A percentile compares a stretch with the other conserved stretches of the same genome.
These are phyloP conservation scores for Jaltomata sinuosa DNA, from an alignment of 257 asterid species.

Conservation along the genomic window DNA sequence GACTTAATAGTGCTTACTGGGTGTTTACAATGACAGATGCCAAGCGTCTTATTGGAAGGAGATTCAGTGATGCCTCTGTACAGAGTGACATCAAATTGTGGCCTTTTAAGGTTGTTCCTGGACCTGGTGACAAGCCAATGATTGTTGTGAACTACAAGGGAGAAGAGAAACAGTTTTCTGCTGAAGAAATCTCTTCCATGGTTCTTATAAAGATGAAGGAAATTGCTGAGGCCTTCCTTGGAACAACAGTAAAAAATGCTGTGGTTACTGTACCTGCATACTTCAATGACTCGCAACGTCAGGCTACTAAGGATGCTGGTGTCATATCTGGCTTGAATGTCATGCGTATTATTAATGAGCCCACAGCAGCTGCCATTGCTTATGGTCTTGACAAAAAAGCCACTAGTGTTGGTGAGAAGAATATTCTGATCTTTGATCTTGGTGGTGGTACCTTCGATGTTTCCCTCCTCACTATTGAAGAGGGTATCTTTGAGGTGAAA, in stretches of 20 bases:
- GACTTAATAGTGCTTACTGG: not conserved
- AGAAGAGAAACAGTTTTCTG: conserved; percentile 8
- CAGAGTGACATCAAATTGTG: conserved; percentile 15
- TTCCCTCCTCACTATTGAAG: conserved; percentile 16
- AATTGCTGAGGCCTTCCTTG: conserved; percentile 11
- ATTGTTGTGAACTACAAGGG: conserved; percentile 11
- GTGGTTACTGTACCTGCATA: conserved; percentile 16
- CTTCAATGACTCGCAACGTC: conserved; percentile 10
- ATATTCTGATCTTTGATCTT: conserved; percentile 13
- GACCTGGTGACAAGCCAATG: conserved; percentile 12
- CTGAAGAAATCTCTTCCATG: conserved; percentile 19
- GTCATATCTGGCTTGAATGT: conserved; percentile 10
- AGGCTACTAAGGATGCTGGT: conserved; percentile 17
- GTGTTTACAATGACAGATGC: conserved; percentile 4
- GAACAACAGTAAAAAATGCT: conserved; percentile 9
- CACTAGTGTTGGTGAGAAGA: conserved; percentile 7
- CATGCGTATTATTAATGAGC: conserved; percentile 16
- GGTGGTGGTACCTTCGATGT: conserved; percentile 23
- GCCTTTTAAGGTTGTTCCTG: conserved; percentile 6
- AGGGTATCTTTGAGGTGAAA: conserved; percentile 17
- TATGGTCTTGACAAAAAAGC: conserved; percentile 14
- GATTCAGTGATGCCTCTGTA: conserved; percentile 6
- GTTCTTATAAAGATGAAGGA: conserved; percentile 15
- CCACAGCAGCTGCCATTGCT: conserved; percentile 17
- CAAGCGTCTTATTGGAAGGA: conserved; percentile 13